phyloP scores from a whole-genome alignment of 805 yeast genomes.

The Debaryomyces tyrocola region DNA sequence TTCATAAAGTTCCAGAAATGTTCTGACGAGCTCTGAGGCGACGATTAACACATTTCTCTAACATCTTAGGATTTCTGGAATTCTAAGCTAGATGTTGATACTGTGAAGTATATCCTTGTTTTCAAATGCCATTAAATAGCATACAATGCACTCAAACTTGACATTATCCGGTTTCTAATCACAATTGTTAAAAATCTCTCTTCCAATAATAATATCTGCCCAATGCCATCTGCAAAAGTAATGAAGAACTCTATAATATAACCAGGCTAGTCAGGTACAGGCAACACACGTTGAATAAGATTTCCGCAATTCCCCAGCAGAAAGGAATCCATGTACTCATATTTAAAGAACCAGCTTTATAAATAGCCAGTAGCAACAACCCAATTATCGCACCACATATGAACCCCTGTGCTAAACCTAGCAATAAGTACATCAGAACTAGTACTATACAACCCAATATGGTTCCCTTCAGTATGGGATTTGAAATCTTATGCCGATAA shows the following conservation, averaged over 20 bases:
- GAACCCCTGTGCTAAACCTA: constrained; percentile 67
- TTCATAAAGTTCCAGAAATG: too few species aligned
- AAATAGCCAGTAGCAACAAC: constrained; percentile 68
- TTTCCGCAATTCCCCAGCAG: constrained; percentile 69
- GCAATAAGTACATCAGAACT: constrained; percentile 44
- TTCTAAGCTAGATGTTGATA: too few species aligned
- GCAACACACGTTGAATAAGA: constrained; percentile 64
- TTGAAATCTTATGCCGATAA: constrained; percentile 15
- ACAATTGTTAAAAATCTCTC: too few species aligned
- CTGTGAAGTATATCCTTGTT: too few species aligned
- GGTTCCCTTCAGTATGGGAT: constrained; percentile 1
- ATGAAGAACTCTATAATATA: constrained; percentile 12
- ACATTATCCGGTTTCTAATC: too few species aligned
- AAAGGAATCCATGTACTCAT: constrained; percentile 97
- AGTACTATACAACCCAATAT: constrained; percentile 25
- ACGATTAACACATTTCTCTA: too few species aligned
- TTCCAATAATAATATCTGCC: too few species aligned
- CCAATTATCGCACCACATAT: constrained; percentile 78
- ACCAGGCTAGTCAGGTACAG: constrained; percentile 55
- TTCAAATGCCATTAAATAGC: too few species aligned
- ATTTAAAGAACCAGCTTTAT: constrained; percentile 74
- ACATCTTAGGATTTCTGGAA: too few species aligned
- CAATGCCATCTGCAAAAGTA: too few species aligned
- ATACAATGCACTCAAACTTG: too few species aligned
- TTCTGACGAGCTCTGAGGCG: too few species aligned